phyloP scores from a whole-genome alignment of 331 rosid genomes.

The Saraca asoca region DNA sequence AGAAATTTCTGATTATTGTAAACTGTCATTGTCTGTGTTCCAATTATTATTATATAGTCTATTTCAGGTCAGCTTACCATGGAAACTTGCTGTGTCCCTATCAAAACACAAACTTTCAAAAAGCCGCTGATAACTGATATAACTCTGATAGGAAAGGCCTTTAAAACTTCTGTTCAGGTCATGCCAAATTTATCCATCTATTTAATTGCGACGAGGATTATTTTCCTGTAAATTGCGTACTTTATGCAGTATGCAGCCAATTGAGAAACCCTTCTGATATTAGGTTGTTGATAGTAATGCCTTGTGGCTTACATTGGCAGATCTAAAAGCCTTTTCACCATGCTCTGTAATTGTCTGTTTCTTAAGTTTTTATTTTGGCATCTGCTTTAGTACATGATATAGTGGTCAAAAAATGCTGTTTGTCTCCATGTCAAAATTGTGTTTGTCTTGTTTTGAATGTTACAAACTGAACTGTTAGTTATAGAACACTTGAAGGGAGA shows the following conservation, averaged over 20 bases:
- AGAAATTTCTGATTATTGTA: constrained; percentile 37
- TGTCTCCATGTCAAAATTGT: background rate
- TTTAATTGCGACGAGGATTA: constrained; percentile 21
- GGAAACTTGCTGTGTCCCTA: constrained; percentile 37
- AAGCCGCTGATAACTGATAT: constrained; percentile 25
- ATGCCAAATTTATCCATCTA: constrained; percentile 10
- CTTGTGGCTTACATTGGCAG: constrained; percentile 5
- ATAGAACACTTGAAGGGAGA: too few species aligned
- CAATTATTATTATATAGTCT: constrained; percentile 33
- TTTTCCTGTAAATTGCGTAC: constrained; percentile 16
- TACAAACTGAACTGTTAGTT: too few species aligned
- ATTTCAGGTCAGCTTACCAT: constrained; percentile 45
- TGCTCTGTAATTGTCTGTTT: background rate
- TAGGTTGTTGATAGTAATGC: constrained; percentile 23
- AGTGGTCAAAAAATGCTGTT: background rate
- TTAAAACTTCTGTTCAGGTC: constrained; percentile 28
- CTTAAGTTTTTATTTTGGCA: background rate
- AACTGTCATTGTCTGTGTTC: constrained; percentile 31
- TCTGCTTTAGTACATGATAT: background rate
- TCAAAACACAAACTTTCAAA: constrained; percentile 44
- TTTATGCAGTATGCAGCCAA: constrained; percentile 32
- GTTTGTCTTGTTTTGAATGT: background rate
- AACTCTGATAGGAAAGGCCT: constrained; percentile 38
- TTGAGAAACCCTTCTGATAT: constrained; percentile 16
- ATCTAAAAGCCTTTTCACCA: background rate